Conservation (phyloP, 345 rosid genomes). For the Gossypium stocksii region DNA sequence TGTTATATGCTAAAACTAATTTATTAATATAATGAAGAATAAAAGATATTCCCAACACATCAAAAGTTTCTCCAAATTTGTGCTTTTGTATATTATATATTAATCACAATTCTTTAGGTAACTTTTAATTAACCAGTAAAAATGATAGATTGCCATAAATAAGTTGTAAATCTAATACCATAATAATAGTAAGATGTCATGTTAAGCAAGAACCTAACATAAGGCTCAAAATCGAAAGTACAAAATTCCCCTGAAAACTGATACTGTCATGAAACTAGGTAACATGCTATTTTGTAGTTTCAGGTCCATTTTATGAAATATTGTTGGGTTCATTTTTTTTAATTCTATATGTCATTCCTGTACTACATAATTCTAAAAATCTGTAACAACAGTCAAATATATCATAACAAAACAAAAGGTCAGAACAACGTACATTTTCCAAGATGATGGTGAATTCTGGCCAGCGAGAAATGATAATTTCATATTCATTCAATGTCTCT, state of each 20-base stretch:
- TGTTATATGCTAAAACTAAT: too few species aligned
- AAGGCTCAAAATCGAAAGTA: neutral
- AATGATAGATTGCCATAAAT: neutral
- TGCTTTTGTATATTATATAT: too few species aligned
- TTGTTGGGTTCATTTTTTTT: neutral
- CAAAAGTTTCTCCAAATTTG: too few species aligned
- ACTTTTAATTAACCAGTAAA: neutral
- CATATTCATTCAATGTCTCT: slow-evolving; percentile 64
- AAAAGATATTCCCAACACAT: too few species aligned
- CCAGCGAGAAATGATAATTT: slow-evolving; percentile 79
- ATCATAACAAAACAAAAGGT: neutral
- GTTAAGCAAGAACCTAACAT: neutral
- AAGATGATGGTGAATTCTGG: slow-evolving; percentile 74
- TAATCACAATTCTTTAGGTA: neutral
- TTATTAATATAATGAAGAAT: too few species aligned
- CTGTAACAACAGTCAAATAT: neutral
- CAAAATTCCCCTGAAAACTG: neutral
- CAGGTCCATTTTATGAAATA: neutral
- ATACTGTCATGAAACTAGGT: neutral
- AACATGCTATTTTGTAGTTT: neutral
- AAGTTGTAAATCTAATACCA: neutral
- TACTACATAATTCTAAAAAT: neutral
- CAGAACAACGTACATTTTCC: slow-evolving; percentile 57
- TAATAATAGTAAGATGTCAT: neutral
- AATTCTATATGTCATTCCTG: neutral